phyloP scores from a whole-genome alignment of 495 filamentous ascomycete species.

The Xylaria bambusicola region DNA sequence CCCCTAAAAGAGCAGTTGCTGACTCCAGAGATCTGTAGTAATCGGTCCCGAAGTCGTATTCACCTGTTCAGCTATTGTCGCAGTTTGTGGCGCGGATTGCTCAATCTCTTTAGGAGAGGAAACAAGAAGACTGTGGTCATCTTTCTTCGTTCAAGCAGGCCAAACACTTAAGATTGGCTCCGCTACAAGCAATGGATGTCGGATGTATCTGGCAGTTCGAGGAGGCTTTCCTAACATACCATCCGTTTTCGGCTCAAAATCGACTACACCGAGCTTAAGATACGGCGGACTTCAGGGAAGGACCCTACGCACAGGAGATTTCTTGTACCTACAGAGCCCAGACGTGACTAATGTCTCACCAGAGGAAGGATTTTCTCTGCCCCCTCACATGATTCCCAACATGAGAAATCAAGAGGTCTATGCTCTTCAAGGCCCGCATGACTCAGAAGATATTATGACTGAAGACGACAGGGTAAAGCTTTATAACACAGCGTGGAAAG shows the following conservation, averaged over 20 bases:
- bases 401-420: conserved; percentile 47
- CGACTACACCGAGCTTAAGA: conserved; percentile 55
- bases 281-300: conserved; percentile 64
- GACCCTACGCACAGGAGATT: conserved; percentile 53
- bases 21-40: too few species aligned
- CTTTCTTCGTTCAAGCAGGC: conserved; percentile 49
- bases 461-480: conserved; percentile 56
- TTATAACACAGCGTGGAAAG: conserved; percentile 56
- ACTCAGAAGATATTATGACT: conserved; percentile 47
- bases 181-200: conserved; percentile 49
- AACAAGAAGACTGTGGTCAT: conserved; percentile 56
- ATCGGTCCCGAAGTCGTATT: conserved; percentile 61
- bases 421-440: conserved; percentile 60
- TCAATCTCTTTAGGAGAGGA: conserved; percentile 48
- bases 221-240: conserved; percentile 60
- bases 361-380: conserved; percentile 14
- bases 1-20: too few species aligned
- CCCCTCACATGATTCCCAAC: conserved; percentile 26
- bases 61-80: conserved; percentile 46
- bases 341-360: conserved; percentile 14
- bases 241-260: conserved; percentile 60
- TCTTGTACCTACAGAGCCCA: conserved; percentile 40
- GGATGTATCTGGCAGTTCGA: conserved; percentile 59
- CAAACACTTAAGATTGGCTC: conserved; percentile 59
- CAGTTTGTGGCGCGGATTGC: conserved; percentile 57